Percentiles rank a stretch among this genome's conserved stretches.
Conservation (phyloP, 179 eudicot genomes). For the Spergularia azorica region DNA sequence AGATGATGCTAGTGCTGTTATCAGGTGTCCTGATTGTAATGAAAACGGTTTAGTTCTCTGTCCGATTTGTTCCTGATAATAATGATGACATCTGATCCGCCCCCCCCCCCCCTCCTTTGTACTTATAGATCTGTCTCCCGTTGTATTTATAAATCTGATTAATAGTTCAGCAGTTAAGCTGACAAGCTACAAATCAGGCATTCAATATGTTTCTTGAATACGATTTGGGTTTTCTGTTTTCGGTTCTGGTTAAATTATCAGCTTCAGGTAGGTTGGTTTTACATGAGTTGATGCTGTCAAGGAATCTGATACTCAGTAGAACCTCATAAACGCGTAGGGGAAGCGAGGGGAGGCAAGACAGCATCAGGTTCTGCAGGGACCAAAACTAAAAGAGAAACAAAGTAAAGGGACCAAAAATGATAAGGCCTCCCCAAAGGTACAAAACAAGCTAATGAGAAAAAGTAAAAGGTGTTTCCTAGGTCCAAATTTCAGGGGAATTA, state of each 20-base stretch:
- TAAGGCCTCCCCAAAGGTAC: neutral
- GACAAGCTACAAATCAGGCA: too few relatives aligned
- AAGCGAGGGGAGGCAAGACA: neutral
- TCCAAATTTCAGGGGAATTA: neutral
- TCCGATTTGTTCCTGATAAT: conserved; percentile 68
- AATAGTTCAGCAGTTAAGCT: too few relatives aligned
- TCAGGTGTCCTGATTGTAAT: conserved; percentile 77
- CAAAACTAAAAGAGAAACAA: neutral
- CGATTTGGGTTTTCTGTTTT: too few relatives aligned
- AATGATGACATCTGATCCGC: too few relatives aligned
- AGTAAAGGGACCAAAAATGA: neutral
- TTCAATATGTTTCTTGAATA: too few relatives aligned
- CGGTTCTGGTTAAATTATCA: too few relatives aligned
- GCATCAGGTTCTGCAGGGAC: neutral
- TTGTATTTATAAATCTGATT: neutral
- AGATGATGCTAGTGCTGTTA: conserved; percentile 36
- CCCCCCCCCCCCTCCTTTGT: neutral
- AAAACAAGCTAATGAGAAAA: neutral
- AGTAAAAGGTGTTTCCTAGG: neutral
- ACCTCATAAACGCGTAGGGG: neutral
- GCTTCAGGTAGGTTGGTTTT: too few relatives aligned
- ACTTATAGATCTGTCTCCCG: neutral
- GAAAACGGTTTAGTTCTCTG: conserved; percentile 91
- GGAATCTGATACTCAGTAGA: too few relatives aligned
- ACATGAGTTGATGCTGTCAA: too few relatives aligned